These are phyloP conservation scores for Phytophthora lateralis DNA, from an alignment of 352 stramenopile species.

Conservation along the genomic window DNA sequence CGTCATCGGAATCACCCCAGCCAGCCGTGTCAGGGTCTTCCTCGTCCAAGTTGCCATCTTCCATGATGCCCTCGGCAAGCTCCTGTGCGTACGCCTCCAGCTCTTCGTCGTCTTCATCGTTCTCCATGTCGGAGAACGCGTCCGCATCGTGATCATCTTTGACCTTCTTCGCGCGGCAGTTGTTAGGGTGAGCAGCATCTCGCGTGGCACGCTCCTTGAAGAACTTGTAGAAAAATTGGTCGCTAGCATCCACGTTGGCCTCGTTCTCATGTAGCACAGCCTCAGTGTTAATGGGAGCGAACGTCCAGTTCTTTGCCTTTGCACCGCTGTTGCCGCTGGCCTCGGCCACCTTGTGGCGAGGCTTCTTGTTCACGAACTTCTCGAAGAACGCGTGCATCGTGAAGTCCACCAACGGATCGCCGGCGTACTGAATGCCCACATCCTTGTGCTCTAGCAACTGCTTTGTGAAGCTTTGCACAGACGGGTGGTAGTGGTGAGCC, in stretches of 20 bases:
- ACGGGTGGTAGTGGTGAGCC: constrained; percentile 96
- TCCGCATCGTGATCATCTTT: constrained; percentile 49
- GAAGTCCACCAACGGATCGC: constrained; percentile 98
- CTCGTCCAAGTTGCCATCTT: constrained; percentile 76
- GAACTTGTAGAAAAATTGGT: constrained; percentile 95
- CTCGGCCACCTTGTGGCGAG: constrained; percentile 56
- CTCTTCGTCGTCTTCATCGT: constrained; percentile 75
- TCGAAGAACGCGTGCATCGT: constrained; percentile 97
- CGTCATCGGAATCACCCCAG: constrained; percentile 63
- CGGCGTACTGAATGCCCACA: constrained; percentile 90
- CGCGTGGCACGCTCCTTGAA: constrained; percentile 85
- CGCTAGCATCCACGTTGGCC: constrained; percentile 72
- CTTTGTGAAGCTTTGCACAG: constrained; percentile 92
- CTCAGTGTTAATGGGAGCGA: constrained; percentile 71
- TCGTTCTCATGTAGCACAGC: constrained; percentile 68
- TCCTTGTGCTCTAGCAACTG: constrained; percentile 68
- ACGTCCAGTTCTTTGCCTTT: constrained; percentile 70
- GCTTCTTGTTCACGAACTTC: constrained; percentile 99
- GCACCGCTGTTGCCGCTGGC: constrained; percentile 16
- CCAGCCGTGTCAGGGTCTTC: constrained; percentile 77
- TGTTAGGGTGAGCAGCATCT: constrained; percentile 37
- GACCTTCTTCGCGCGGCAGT: constrained; percentile 41
- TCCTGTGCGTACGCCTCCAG: constrained; percentile 89
- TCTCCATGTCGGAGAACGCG: constrained; percentile 59
- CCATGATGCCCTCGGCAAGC: constrained; percentile 90